Percentiles rank a stretch among this genome's conserved stretches.
These are phyloP conservation scores for Cordyceps cateniannulata DNA, from an alignment of 2,329 filamentous ascomycete species.

Conservation along the genomic window DNA sequence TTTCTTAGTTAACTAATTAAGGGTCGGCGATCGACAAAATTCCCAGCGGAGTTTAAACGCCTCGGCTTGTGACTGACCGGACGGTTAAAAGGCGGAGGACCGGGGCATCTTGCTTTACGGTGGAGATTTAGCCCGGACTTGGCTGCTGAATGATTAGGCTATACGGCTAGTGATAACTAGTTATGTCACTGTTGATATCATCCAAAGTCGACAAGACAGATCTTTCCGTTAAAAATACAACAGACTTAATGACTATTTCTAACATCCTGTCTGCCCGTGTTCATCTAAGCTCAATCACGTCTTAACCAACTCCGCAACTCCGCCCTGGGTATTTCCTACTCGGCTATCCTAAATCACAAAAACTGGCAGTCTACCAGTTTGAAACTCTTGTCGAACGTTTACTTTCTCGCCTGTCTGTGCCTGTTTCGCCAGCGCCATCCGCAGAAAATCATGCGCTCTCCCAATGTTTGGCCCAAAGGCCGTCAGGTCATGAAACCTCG, in stretches of 20 bases:
- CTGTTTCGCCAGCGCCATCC: slow-evolving; percentile 3
- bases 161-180: neutral
- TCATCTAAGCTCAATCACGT: neutral
- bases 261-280: neutral
- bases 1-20: too few species aligned
- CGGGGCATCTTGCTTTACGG: neutral
- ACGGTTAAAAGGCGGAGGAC: neutral
- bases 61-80: neutral
- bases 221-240: too few species aligned
- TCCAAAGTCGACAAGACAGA: too few species aligned
- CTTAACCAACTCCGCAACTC: neutral
- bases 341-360: neutral
- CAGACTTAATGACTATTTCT: too few species aligned
- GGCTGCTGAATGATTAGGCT: neutral
- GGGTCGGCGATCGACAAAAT: too few species aligned
- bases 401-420: neutral
- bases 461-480: slow-evolving; percentile 27
- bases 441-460: slow-evolving; percentile 24
- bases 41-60: neutral
- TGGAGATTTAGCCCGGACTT: neutral
- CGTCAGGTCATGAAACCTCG: slow-evolving; percentile 23
- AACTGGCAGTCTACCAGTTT: neutral
- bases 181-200: neutral
- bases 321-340: neutral
- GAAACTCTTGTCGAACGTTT: neutral